Evolutionary conservation across 1,139 yeast genomes (phyloP), one percentile per base, ranked within the genome.

Genomic region (Candida pseudocylindracea): DNA sequence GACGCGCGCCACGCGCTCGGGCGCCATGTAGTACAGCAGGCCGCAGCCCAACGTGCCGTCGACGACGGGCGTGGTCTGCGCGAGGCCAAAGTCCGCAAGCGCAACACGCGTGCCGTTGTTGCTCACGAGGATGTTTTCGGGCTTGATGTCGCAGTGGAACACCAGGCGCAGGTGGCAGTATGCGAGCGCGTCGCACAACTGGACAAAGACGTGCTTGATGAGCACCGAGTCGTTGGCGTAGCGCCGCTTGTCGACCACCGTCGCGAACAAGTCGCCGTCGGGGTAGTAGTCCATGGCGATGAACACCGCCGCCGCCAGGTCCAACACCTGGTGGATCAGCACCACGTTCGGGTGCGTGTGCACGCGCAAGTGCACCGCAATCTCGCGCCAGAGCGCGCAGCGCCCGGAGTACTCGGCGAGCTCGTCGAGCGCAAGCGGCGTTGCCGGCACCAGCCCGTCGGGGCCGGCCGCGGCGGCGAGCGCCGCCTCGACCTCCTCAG

Each of bases 11-110:
- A 15, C 20, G 20, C 20, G 20, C 46, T 88, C 98, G 0, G 98
- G 98, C 0, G 98, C 95, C 94, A 85, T 83, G 47, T 88, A 88
- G 6, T 83, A 92, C 0, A 85, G 71, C 0, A 98, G 88, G 2
- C 98, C 98, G 51, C 98, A 88, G 1, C 20, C 20, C 20, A 15
- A 15, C 6, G 20, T 15, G 83, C 63, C 0, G 95, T 88, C 32
- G 78, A 78, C 31, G 88, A 53, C 34, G 72, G 54, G n/a, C 49
- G 50, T 53, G 64, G 39, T 56, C 60, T 34, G 58, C 2, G 93
- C 83, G 49, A 88, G 85, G 1, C 98, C 98, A 53, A 88, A 85
- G 54, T 88, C 98, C 4, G 92, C 72, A 35, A 85, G 53, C 49
- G 81, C 81, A 26, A 81, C 72, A 2, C 51, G 37, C 7, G 55